These are phyloP conservation scores for Paratinospora sagittata DNA, from an alignment of 164 flowering plant genomes.

Conservation along the genomic window DNA sequence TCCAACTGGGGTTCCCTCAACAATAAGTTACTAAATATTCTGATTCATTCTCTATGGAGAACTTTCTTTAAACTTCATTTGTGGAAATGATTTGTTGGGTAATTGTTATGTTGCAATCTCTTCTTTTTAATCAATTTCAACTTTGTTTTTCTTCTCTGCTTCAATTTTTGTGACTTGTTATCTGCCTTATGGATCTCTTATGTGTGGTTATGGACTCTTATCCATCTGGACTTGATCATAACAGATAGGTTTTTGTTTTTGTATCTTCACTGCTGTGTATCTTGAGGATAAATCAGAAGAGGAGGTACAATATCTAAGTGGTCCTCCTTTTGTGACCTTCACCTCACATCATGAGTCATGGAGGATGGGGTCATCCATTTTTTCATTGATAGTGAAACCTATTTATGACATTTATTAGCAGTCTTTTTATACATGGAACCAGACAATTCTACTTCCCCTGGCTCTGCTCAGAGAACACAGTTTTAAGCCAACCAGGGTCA, in stretches of 20 bases:
- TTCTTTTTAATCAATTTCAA: no score
- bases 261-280: neutral
- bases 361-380: slow-evolving; percentile 5
- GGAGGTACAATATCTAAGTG: slow-evolving; percentile 11
- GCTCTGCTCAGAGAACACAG: neutral
- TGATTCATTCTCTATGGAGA: slow-evolving; percentile 22
- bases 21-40: slow-evolving; percentile 29
- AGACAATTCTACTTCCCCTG: neutral
- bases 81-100: slow-evolving; percentile 2
- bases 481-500: neutral
- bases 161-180: neutral
- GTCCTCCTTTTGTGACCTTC: slow-evolving; percentile 7
- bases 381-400: slow-evolving; percentile 5
- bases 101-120: neutral
- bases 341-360: slow-evolving; percentile 10
- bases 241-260: neutral
- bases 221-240: slow-evolving; percentile 10
- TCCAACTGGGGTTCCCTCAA: slow-evolving; percentile 16
- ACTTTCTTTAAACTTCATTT: slow-evolving; percentile 8
- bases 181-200: neutral
- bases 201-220: slow-evolving; percentile 10
- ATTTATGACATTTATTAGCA: slow-evolving; percentile 8
- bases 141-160: neutral
- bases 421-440: neutral
- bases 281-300: neutral